A percentile compares a stretch with the other conserved stretches of the same genome.
Conservation (phyloP, 352 stramenopile species). For the Pythium sp. region DNA sequence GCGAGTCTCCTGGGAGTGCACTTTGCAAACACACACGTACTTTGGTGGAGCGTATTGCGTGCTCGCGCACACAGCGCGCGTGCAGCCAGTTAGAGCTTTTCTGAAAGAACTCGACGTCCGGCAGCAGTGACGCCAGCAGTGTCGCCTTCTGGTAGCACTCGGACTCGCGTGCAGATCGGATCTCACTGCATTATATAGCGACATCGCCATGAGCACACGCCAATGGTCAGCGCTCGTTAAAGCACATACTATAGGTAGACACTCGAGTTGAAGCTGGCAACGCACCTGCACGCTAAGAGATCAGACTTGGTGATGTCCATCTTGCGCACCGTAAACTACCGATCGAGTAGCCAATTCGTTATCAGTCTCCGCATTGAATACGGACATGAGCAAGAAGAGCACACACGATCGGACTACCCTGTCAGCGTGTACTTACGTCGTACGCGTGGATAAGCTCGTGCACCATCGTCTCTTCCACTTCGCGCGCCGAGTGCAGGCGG, state of each 20-base stretch:
- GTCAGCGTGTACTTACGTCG: slow-evolving; percentile 33
- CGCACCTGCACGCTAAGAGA: slow-evolving; percentile 72
- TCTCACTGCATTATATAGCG: slow-evolving; percentile 45
- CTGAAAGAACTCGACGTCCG: slow-evolving; percentile 60
- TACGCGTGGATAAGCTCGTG: slow-evolving; percentile 87
- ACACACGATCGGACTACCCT: too few species aligned
- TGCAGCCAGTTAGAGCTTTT: slow-evolving; percentile 63
- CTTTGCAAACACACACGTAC: slow-evolving; percentile 27
- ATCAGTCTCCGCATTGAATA: background rate
- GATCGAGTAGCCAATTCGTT: background rate
- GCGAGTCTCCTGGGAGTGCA: too few species aligned
- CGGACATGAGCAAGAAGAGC: background rate
- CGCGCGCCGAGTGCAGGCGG: slow-evolving; percentile 58
- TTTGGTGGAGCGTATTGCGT: slow-evolving; percentile 69
- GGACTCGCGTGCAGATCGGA: slow-evolving; percentile 76
- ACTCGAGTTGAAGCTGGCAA: background rate
- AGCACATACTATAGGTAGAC: background rate
- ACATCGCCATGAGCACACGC: background rate
- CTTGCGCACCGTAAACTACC: slow-evolving; percentile 75
- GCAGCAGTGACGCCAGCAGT: slow-evolving; percentile 51
- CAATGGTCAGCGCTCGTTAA: background rate
- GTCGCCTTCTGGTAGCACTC: slow-evolving; percentile 81
- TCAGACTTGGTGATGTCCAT: slow-evolving; percentile 86
- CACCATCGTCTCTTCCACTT: slow-evolving; percentile 83
- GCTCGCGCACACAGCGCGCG: slow-evolving; percentile 64